Evolutionary conservation across 75 land plant species (phyloP), one percentile per base, ranked within the genome.

Genomic region (Pinus albicaulis): DNA sequence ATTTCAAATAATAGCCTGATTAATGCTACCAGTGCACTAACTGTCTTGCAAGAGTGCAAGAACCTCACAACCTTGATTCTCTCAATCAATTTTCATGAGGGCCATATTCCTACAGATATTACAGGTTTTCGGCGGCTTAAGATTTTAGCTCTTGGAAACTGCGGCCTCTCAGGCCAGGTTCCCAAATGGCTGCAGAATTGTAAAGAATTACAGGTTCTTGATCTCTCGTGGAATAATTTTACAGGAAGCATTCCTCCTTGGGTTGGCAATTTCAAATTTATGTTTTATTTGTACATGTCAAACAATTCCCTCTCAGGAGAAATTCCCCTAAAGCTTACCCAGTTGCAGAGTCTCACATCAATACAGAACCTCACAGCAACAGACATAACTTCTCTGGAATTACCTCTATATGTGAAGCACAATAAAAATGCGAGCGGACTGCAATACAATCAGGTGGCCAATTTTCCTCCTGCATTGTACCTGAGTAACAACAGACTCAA

Each of bases 401-500:
- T 89, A 24, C 89, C 93, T 22, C 58, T 91, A 6, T 85, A 57
- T 62, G 71, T 76, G 10, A 85, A 82, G 56, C 56, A 79, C 56
- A 78, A 80, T 55, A 41, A 15, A 12, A 83, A 61, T 76, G 80
- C 55, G 22, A 83, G 56, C 20, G 83, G 72, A 48, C 34, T 78
- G 76, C 92, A 85, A 70, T 90, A 90, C 68, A 87, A 88, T 22
- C 81, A 85, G 55, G 61, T 90, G 11, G 31, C 56, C 11, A 76
- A 77, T 72, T 85, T 90, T 68, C 90, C 90, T 4, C 90, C 92
- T 58, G 71, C 86, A 5, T 19, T 90, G 64, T 82, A 79, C 57
- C 60, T 91, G 24, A 74, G 89, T 48, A 19, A 78, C 57, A 92
- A 92, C 77, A 23, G 12, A 2, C 78, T 92, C 12, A 71, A 22